These are phyloP conservation scores for Stephanodiscus minutulus DNA, from an alignment of 108 stramenopile genomes.

Conservation along the genomic window DNA sequence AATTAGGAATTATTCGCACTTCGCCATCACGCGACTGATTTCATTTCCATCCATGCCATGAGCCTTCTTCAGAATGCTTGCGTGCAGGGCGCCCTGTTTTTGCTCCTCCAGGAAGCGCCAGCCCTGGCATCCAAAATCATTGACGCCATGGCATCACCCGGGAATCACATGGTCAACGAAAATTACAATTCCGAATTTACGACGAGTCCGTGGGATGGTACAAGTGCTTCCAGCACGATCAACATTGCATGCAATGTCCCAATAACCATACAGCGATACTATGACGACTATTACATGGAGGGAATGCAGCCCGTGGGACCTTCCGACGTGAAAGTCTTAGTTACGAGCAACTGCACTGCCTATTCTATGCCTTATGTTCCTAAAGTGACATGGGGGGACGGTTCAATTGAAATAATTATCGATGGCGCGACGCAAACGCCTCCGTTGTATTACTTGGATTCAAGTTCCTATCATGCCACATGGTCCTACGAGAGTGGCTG, in stretches of 20 bases:
- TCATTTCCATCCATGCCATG: too few species aligned
- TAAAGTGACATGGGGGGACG: conserved; percentile 15
- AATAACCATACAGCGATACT: conserved; percentile 29
- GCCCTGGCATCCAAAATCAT: not conserved
- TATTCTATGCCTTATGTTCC: conserved; percentile 4
- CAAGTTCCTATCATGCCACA: conserved; percentile 8
- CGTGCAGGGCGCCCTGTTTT: too few species aligned
- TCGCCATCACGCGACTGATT: too few species aligned
- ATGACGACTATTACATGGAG: conserved; percentile 18
- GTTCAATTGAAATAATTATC: not conserved
- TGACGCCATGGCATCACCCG: not conserved
- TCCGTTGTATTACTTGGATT: not conserved
- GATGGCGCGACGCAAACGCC: not conserved
- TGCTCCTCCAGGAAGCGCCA: too few species aligned
- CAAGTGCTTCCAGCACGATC: too few species aligned
- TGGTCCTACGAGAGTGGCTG: not conserved
- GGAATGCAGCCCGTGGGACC: conserved; percentile 20
- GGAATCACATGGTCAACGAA: not conserved
- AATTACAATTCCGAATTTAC: not conserved
- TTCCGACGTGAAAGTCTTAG: conserved; percentile 19
- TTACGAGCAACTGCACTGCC: conserved; percentile 23
- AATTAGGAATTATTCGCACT: too few species aligned
- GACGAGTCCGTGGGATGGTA: not conserved
- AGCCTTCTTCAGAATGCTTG: too few species aligned
- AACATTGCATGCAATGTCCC: conserved; percentile 19